Evolutionary conservation across 805 yeast genomes (phyloP).

Genomic region (Wickerhamiella australiensis): DNA sequence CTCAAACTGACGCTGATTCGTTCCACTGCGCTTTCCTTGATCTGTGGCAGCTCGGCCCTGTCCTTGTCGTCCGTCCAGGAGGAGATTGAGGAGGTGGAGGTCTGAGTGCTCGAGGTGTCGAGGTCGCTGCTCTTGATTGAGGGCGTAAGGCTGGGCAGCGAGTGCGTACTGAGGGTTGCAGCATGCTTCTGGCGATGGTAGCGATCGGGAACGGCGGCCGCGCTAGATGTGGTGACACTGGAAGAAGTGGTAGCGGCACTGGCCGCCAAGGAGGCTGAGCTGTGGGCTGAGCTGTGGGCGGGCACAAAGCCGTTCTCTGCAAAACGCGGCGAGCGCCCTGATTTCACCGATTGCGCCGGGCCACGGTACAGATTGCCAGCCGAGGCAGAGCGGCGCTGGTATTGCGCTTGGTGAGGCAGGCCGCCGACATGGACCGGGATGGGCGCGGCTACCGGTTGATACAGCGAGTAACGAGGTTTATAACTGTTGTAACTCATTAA

Average conservation of each 20-base stretch:
- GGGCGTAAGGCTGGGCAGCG: constrained; percentile 12
- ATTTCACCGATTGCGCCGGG: not conserved
- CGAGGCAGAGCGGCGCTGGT: not conserved
- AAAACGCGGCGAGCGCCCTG: constrained; percentile 1
- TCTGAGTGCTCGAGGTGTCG: constrained; percentile 16
- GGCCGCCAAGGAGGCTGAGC: not conserved
- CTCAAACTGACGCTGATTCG: not conserved
- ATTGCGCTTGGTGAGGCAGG: not conserved
- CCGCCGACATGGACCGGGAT: constrained; percentile 3
- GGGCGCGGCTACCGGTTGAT: constrained; percentile 4
- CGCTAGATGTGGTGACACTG: not conserved
- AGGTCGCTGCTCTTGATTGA: constrained; percentile 13
- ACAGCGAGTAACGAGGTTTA: constrained; percentile 8
- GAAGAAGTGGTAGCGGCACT: not conserved
- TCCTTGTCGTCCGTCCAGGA: constrained; percentile 11
- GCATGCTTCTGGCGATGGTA: constrained; percentile 15
- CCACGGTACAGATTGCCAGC: not conserved
- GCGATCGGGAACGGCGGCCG: constrained; percentile 13
- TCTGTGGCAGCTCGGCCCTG: not conserved
- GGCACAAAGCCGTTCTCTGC: constrained; percentile 6
- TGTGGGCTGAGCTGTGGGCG: not conserved
- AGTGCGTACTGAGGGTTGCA: not conserved
- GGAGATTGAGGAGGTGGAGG: constrained; percentile 9
- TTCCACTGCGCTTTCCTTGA: not conserved
- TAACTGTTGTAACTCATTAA: constrained; percentile 7